These are phyloP conservation scores for Colletotrichum phormii DNA, from an alignment of 2,329 filamentous ascomycete genomes.

Conservation along the genomic window DNA sequence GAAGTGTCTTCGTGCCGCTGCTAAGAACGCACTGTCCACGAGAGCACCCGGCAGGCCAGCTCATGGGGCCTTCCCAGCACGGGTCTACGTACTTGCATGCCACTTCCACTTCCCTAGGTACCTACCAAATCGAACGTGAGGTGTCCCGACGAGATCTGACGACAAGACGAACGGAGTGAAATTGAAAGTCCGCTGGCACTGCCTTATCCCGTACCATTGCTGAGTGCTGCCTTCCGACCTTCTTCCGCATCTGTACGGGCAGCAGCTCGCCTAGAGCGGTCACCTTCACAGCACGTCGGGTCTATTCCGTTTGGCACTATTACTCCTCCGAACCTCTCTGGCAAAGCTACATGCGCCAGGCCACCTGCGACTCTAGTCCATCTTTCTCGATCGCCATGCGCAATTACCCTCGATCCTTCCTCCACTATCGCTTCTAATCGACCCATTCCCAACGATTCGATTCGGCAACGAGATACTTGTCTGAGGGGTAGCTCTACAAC, in stretches of 20 bases:
- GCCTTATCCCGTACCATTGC: neutral
- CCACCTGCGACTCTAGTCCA: neutral
- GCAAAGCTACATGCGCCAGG: constrained; percentile 26
- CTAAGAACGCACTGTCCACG: neutral
- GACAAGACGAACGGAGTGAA: constrained; percentile 17
- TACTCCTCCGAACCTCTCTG: constrained; percentile 1
- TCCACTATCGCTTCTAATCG: neutral
- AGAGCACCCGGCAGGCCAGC: neutral
- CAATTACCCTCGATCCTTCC: neutral
- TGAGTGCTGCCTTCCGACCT: neutral
- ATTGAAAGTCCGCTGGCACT: neutral
- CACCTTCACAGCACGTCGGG: neutral
- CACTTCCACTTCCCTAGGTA: constrained; percentile 1
- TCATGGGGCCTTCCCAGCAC: constrained; percentile 22
- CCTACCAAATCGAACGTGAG: neutral
- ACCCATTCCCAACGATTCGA: constrained; percentile 8
- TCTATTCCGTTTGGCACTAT: constrained; percentile 7
- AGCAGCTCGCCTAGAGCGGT: neutral
- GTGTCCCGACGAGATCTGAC: constrained; percentile 12
- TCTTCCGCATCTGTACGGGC: neutral
- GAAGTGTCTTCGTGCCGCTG: neutral
- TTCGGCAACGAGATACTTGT: neutral
- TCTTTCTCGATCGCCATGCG: constrained; percentile 17
- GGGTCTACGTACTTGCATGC: neutral
- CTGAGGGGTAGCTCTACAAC: constrained; percentile 30